Evolutionary conservation across 805 yeast species (phyloP).

Genomic region (Millerago galiae): DNA sequence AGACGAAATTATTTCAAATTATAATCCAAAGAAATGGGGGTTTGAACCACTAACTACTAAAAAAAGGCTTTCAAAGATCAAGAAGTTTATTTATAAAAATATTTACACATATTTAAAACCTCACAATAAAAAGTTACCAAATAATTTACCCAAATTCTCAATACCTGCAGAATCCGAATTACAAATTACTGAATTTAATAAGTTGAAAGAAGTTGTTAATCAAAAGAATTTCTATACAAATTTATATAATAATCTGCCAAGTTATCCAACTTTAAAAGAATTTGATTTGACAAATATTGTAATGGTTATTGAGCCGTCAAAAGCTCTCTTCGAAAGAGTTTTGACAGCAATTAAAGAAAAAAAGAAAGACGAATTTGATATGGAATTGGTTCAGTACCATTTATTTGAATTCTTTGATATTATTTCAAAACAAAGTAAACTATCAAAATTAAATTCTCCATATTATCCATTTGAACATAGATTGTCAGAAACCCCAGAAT

Average conservation of each 20-base stretch:
- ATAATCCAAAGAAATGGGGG: constrained; percentile 15
- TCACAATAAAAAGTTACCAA: too few species aligned
- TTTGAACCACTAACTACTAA: constrained; percentile 19
- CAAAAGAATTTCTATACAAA: constrained; percentile 17
- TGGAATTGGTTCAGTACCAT: constrained; percentile 44
- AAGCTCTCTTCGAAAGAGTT: constrained; percentile 17
- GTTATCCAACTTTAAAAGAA: constrained; percentile 23
- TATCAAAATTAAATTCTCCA: constrained; percentile 2
- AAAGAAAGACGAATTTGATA: constrained; percentile 38
- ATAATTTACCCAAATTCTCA: too few species aligned
- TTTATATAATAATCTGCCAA: constrained; percentile 36
- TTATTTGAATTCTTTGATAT: constrained; percentile 23
- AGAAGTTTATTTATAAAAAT: constrained; percentile 2
- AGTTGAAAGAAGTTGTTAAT: constrained; percentile 3
- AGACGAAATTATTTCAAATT: constrained; percentile 14
- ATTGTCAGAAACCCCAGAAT: constrained; percentile 15
- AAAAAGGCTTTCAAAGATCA: constrained; percentile 16
- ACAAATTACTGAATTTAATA: not conserved
- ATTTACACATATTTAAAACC: constrained; percentile 1
- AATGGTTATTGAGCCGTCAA: constrained; percentile 54
- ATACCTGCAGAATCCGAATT: not conserved
- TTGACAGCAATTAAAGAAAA: constrained; percentile 22
- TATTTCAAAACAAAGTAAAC: constrained; percentile 8
- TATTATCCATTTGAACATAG: constrained; percentile 7
- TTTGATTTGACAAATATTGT: constrained; percentile 36